Base-by-base conservation (phyloP, 495 filamentous ascomycete genomes). In the Xylaria acuta region DNA sequence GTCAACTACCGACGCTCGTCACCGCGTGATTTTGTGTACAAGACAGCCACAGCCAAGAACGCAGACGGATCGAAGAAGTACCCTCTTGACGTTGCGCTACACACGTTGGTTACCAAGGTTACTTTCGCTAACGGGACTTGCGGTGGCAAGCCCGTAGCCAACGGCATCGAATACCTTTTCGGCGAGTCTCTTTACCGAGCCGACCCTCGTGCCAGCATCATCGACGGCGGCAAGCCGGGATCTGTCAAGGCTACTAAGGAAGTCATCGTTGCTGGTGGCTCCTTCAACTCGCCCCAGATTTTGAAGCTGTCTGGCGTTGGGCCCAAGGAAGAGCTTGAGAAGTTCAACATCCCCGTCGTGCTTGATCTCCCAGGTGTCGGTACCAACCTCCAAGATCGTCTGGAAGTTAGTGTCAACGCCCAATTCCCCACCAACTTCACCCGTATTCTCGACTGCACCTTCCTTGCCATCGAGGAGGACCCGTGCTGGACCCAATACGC, bases 231-330 rank as follows among this genome's bases (percentile, higher is more conserved):
- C 60, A 82, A 69, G 0, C 79, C 82, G 0, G 85, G 86, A 14
- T 82, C 80, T 20, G 86, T 83, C 5, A 74, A 72, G 1, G 89
- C 87, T 0, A 83, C 83, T 0, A 82, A 84, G 34, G 90, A 92
- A 77, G 89, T 93, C 56, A 90, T 93, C 69, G 64, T 93, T 18
- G 80, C 90, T 16, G 89, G 84, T n/a, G 90, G 91, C 22, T 76
- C 84, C 3, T 88, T 88, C 78, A 87, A 90, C 82, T 84, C 88
- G 0, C 90, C 90, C 0, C 87, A 89, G 72, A 76, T 93, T 3
- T 86, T 93, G 22, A 88, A 91, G 75, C 84, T 90, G 5, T 88
- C 84, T 3, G 91, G 92, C 11, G 79, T 93, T 59, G 90, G 91
- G 0, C 84, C 88, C 0, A 68, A 71, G 1, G 74, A 73, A 0